These are phyloP conservation scores for Parachaetomium inaequale DNA, from an alignment of 495 filamentous ascomycete genomes.

Conservation along the genomic window DNA sequence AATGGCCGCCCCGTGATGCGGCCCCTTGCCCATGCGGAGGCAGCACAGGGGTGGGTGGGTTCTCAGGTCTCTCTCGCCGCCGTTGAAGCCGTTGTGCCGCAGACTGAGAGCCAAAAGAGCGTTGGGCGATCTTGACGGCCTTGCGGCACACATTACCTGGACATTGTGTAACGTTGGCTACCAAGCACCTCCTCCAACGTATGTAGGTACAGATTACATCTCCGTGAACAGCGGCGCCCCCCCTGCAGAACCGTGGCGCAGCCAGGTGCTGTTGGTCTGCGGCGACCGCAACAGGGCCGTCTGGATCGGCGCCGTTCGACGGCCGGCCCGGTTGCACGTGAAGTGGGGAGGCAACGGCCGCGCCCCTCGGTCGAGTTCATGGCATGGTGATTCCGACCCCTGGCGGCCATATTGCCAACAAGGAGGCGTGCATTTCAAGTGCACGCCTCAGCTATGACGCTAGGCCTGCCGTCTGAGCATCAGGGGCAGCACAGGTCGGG, in stretches of 20 bases:
- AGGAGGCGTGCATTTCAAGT: not conserved
- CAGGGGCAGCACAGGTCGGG: not conserved
- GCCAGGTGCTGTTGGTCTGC: slow-evolving; percentile 1
- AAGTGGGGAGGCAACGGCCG: slow-evolving; percentile 15
- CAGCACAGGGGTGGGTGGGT: not conserved
- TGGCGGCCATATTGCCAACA: not conserved
- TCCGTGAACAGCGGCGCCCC: not conserved
- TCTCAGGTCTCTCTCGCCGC: not conserved
- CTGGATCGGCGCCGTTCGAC: slow-evolving; percentile 15
- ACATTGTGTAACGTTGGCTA: not conserved
- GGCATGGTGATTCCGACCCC: not conserved
- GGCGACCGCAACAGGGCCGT: slow-evolving; percentile 4
- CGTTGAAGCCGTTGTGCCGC: not conserved
- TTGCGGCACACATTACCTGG: not conserved
- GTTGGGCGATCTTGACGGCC: too few species aligned
- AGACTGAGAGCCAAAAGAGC: not conserved
- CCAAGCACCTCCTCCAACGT: not conserved
- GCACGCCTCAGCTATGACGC: not conserved
- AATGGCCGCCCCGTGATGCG: slow-evolving; percentile 25
- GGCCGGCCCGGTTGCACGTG: slow-evolving; percentile 24
- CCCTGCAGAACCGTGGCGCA: slow-evolving; percentile 21
- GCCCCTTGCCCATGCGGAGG: slow-evolving; percentile 6
- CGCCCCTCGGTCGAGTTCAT: not conserved
- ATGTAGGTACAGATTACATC: not conserved
- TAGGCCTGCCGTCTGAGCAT: not conserved